A percentile compares a stretch with the other conserved stretches of the same genome.
Evolutionary conservation across 169 alveolate genomes (phyloP).

Genomic region (Amoebophrya sp.): DNA sequence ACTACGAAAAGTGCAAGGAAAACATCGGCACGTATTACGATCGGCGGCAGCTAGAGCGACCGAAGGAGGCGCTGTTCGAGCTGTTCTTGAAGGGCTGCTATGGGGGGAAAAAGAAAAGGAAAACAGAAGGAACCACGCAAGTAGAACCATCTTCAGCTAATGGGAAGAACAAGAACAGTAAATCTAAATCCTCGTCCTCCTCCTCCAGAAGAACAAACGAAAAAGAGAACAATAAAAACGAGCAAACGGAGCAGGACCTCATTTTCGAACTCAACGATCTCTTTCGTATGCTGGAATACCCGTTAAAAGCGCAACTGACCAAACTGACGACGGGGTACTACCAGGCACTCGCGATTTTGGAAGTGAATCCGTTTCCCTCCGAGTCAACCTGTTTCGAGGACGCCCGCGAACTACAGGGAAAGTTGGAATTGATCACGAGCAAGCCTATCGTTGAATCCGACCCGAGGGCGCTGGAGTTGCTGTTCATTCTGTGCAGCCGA

Average conservation of each 20-base stretch:
- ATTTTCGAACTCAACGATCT: not conserved
- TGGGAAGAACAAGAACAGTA: too few species aligned
- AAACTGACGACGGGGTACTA: too few species aligned
- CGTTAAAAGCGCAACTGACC: not conserved
- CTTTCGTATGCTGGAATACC: not conserved
- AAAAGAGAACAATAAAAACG: too few species aligned
- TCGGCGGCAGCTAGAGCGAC: not conserved
- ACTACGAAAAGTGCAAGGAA: not conserved
- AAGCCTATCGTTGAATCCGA: not conserved
- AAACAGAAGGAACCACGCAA: too few species aligned
- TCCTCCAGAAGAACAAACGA: too few species aligned
- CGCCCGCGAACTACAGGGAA: not conserved
- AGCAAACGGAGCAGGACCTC: not conserved
- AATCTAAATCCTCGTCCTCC: too few species aligned
- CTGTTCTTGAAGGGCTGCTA: not conserved
- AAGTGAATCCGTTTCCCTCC: not conserved
- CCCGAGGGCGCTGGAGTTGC: not conserved
- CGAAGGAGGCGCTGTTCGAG: not conserved
- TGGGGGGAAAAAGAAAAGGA: not conserved
- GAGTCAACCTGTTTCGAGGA: not conserved
- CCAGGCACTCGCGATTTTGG: not conserved
- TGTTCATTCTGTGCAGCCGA: not conserved
- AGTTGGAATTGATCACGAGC: not conserved
- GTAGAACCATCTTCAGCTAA: too few species aligned
- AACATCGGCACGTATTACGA: not conserved